Base-by-base conservation (phyloP, 352 stramenopile species). In the Phytophthora citricola region DNA sequence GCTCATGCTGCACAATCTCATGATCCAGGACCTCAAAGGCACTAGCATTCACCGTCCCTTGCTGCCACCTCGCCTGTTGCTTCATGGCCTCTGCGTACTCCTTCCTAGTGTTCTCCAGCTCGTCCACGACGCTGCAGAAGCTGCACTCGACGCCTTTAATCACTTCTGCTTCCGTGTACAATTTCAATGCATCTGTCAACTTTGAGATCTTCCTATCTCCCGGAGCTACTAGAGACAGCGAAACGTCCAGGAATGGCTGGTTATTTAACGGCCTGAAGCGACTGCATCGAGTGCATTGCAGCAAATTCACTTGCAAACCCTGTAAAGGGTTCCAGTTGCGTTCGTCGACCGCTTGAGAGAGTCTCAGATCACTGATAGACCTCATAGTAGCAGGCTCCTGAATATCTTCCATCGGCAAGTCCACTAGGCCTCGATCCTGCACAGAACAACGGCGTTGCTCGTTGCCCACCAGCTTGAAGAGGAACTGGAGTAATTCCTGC, bases 401-500 rank as follows among this genome's bases (percentile, higher is more conserved):
- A 14, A 58, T 44, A 31, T 66, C 44, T 15, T 70, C 64, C 32
- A 68, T 57, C 4, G 49, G 60, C 36, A 93, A 66, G 52, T 89
- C 81, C 40, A 71, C 74, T 1, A 92, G 69, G 4, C 83, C 84
- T 17, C 75, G 66, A 34, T 92, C 86, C 32, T 79, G 79, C 41
- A 85, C 64, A 0, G 64, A 69, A 29, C 73, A 88, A 41, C 65
- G 56, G 44, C 77, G 75, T 55, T 93, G 85, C 29, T 93, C 85
- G 39, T 81, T 75, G 31, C 78, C 75, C n/a, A 96, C 81, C 11
- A 93, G 56, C 52, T 91, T 90, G 63, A 96, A 85, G n/a, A 94
- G 71, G 55, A 92, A 92, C 71, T 94, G 88, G 46, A 96, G 68
- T 22, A 96, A 70, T 64, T 96, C 88, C 64, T 96, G 86, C 31